These are phyloP conservation scores for Dothistroma septosporum DNA, from an alignment of 2,329 filamentous ascomycete genomes.

Conservation along the genomic window DNA sequence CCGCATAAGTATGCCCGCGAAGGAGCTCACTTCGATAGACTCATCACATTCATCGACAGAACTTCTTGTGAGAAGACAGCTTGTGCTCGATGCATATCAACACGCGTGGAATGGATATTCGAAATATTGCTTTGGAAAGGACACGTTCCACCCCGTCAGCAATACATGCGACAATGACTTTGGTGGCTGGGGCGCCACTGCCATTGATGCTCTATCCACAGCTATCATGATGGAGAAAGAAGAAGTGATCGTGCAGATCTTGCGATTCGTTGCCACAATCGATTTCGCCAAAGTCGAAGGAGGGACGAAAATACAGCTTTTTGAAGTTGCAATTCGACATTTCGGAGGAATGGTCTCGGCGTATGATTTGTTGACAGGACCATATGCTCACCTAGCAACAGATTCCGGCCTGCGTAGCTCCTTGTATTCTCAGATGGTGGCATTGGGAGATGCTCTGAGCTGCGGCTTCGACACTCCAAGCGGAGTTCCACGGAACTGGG, in stretches of 20 bases:
- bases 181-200: conserved; percentile 27
- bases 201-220: conserved; percentile 25
- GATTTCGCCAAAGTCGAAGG: conserved; percentile 17
- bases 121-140: conserved; percentile 33
- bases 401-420: conserved; percentile 11
- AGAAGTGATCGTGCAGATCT: conserved; percentile 19
- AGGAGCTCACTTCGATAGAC: too few species aligned
- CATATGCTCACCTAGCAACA: conserved; percentile 18
- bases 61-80: background rate
- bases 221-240: conserved; percentile 26
- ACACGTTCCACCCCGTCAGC: conserved; percentile 29
- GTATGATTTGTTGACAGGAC: conserved; percentile 24
- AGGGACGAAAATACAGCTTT: conserved; percentile 20
- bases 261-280: conserved; percentile 22
- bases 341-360: conserved; percentile 28
- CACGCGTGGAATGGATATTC: conserved; percentile 36
- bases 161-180: conserved; percentile 29
- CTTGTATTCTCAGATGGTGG: conserved; percentile 23
- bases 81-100: conserved; percentile 21
- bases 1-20: too few species aligned
- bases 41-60: too few species aligned
- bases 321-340: conserved; percentile 26
- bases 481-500: conserved; percentile 27
- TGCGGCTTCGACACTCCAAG: conserved; percentile 24
- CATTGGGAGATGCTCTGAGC: conserved; percentile 22